A percentile compares a stretch with the other conserved stretches of the same genome.
Conservation (phyloP, 2,329 filamentous ascomycete species). For the Diplodia seriata region DNA sequence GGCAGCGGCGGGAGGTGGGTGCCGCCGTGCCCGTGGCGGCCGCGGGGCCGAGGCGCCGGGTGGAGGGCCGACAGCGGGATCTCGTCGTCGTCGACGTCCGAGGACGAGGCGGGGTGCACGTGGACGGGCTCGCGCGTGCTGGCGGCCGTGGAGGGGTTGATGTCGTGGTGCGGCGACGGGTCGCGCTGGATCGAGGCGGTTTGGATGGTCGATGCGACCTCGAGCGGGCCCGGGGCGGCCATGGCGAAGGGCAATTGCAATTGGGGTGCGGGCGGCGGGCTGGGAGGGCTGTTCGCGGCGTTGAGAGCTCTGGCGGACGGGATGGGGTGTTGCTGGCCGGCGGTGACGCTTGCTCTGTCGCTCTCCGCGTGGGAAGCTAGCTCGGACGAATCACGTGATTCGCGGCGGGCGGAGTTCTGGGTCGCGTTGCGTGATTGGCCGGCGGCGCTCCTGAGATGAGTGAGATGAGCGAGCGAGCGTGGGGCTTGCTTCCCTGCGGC, state of each 20-base stretch:
- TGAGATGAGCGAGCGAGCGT: constrained; percentile 15
- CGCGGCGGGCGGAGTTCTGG: neutral
- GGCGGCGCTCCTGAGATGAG: constrained; percentile 23
- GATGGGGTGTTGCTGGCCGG: constrained; percentile 4
- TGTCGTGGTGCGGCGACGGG: constrained; percentile 75
- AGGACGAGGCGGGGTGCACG: constrained; percentile 48
- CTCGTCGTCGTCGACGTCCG: constrained; percentile 67
- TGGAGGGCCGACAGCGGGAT: constrained; percentile 71
- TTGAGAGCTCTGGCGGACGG: neutral
- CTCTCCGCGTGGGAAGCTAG: neutral
- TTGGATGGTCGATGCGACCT: constrained; percentile 81
- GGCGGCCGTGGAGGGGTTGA: constrained; percentile 79
- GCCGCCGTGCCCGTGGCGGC: constrained; percentile 34
- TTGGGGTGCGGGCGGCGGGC: neutral
- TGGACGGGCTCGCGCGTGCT: constrained; percentile 69
- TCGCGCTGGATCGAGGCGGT: constrained; percentile 76
- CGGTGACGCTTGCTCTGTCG: neutral
- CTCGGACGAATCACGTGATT: neutral
- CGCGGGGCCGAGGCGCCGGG: constrained; percentile 58
- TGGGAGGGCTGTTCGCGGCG: neutral
- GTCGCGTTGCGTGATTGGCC: constrained; percentile 16
- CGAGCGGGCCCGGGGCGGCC: constrained; percentile 64
- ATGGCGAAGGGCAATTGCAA: constrained; percentile 50
- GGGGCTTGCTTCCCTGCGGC: constrained; percentile 23
- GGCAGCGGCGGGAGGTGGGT: constrained; percentile 72